Percentiles rank a stretch among this genome's conserved stretches.
phyloP scores from a whole-genome alignment of 495 filamentous ascomycete genomes.

The Aspergillus taichungensis region DNA sequence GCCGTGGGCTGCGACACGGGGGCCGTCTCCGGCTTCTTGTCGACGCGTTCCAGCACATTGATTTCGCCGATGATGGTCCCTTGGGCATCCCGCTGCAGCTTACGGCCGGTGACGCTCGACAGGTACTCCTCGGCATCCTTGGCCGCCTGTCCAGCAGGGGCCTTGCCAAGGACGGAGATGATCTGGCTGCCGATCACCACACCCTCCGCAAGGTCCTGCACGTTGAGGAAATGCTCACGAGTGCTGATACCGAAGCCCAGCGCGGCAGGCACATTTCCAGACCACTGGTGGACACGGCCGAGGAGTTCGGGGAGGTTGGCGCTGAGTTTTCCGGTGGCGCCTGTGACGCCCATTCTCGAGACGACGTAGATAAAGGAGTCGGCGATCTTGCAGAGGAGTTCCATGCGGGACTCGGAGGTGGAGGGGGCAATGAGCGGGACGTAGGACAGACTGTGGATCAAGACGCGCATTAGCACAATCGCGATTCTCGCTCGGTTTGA shows the following conservation, averaged over 20 bases:
- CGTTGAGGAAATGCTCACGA: slow-evolving; percentile 81
- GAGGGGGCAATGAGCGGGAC: slow-evolving; percentile 91
- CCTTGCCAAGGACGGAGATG: slow-evolving; percentile 66
- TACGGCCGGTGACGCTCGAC: slow-evolving; percentile 64
- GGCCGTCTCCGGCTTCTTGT: slow-evolving; percentile 36
- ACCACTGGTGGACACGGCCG: slow-evolving; percentile 79
- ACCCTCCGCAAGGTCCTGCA: slow-evolving; percentile 78
- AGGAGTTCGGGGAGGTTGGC: slow-evolving; percentile 71
- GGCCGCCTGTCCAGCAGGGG: slow-evolving; percentile 57
- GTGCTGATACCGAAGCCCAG: slow-evolving; percentile 97
- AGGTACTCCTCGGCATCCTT: slow-evolving; percentile 82
- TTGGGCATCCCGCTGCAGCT: slow-evolving; percentile 29
- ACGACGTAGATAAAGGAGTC: slow-evolving; percentile 99
- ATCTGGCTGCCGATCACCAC: slow-evolving; percentile 97
- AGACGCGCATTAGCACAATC: no score
- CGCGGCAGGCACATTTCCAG: slow-evolving; percentile 80
- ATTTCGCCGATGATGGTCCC: slow-evolving; percentile 25
- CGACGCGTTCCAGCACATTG: slow-evolving; percentile 50
- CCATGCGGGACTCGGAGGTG: slow-evolving; percentile 88
- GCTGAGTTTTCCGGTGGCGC: slow-evolving; percentile 75
- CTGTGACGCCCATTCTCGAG: slow-evolving; percentile 94
- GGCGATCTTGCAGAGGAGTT: slow-evolving; percentile 89
- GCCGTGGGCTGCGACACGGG: slow-evolving; percentile 30
- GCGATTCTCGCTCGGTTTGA: neutral
- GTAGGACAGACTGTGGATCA: slow-evolving; percentile 63